Evolutionary conservation across 345 rosid genomes (phyloP).

Genomic region (Bruguiera sexangula): DNA sequence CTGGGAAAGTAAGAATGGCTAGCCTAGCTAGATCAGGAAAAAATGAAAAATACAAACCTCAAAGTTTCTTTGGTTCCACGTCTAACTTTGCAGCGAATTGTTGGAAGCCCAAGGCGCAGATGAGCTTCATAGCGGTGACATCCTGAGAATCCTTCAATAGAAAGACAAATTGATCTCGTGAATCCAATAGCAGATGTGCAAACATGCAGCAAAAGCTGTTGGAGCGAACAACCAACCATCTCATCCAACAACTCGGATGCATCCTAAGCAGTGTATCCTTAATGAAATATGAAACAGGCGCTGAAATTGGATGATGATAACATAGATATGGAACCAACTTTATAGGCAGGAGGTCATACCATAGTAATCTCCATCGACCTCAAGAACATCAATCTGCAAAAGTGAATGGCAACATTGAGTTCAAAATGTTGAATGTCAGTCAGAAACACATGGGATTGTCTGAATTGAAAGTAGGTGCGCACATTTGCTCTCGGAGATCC

Average conservation of each 20-base stretch:
- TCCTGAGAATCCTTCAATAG: constrained; percentile 74
- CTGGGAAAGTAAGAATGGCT: not conserved
- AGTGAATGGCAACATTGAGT: not conserved
- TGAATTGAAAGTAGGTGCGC: not conserved
- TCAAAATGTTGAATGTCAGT: not conserved
- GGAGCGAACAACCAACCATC: too few relatives aligned
- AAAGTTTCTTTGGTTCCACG: constrained; percentile 87
- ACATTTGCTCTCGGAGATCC: too few relatives aligned
- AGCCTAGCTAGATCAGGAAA: not conserved
- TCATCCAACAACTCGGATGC: too few relatives aligned
- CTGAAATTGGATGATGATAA: not conserved
- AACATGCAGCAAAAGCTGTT: too few relatives aligned
- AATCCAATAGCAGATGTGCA: not conserved
- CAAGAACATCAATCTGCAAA: constrained; percentile 93
- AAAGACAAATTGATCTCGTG: not conserved
- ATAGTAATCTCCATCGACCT: constrained; percentile 84
- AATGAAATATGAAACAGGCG: not conserved
- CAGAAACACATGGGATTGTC: not conserved
- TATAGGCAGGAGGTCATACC: constrained; percentile 31
- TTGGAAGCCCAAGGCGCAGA: constrained; percentile 78
- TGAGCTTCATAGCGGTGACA: constrained; percentile 94
- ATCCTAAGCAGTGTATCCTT: too few relatives aligned
- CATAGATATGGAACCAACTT: not conserved
- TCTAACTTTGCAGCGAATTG: constrained; percentile 82
- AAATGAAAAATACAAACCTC: constrained; percentile 34